Evolutionary conservation across 805 yeast genomes (phyloP), one percentile per base, ranked within the genome.

Genomic region (Saccharomycopsis guyanensis): DNA sequence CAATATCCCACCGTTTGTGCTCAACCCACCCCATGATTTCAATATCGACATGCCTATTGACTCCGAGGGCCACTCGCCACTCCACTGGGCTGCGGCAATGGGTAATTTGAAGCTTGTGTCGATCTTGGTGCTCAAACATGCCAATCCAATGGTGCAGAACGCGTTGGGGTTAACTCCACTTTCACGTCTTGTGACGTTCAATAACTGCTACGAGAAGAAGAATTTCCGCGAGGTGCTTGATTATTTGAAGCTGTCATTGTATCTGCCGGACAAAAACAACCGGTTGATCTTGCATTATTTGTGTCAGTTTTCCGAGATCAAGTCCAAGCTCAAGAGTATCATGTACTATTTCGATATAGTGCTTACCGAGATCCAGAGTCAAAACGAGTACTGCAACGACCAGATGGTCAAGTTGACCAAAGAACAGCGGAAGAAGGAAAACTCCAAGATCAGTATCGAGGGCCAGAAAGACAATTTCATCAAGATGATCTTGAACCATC

Each of bases 71-170:
- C 88, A 85, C 57, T 80, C 89, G 0, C 76, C 88, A 1, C 68
- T 85, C 45, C 95, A 85, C 60, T 85, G 95, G 95, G 93, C 94
- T 0, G 73, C 86, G 25, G 81, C 93, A 0, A 74, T 85, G 78
- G 91, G 86, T 1, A 75, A 80, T 49, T 58, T 73, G n/a, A 69
- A 72, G 4, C 67, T 83, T 50, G 71, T 82, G 15, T 78, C 78
- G 52, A 66, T 78, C 24, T 58, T 84, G 24, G 55, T 82, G 18
- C 61, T 66, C 4, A 66, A 74, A 3, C 78, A 82, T 22, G 85
- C 86, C 2, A 78, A 80, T 56, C 81, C 83, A 3, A 52, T 74
- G 22, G 61, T 66, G 12, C 65, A 71, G 42, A 78, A 76, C 49
- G 64, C 68, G 45, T 66, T 71, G 38, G 93, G 93, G 0, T 70